Evolutionary conservation across 495 filamentous ascomycete species (phyloP), one percentile per base, ranked within the genome.

Genomic region (Cairneyella variabilis): DNA sequence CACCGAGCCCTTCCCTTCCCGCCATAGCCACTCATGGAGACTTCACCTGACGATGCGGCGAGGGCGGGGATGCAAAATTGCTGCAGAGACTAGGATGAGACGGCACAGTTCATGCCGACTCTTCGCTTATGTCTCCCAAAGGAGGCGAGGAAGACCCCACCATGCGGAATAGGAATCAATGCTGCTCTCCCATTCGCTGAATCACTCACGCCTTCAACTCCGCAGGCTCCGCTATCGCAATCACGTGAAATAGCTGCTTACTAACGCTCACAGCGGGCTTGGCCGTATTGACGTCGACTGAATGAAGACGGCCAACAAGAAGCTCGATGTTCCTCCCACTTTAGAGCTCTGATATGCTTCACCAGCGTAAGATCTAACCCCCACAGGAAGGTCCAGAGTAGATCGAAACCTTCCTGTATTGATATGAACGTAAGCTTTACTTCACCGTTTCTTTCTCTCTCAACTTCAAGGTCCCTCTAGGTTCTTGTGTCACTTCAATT

Each of bases 61-160:
- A 32, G 43, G 43, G 43, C 43, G 28, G 43, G 43, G 43, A 26
- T 26, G 43, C 43, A 25, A 46, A 26, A 7, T 26, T 26, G 43
- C 43, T 5, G 43, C 4, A 46, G 27, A 46, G 17, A 17, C 48
- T 14, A 41, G 48, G 48, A 28, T 51, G 3, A 17, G 12, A 36
- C 20, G 34, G 48, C 20, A 32, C 18, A 26, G 34, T n/a, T 41
- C 36, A 38, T 28, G 21, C 46, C 48, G 48, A 14, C 14, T 32
- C 14, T 14, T 32, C 28, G 28, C 14, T 32, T 32, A 32, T 32
- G 14, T 32, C 7, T 14, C 28, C 28, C 28, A 14, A 32, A 7
- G 28, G 14, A 6, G 14, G 6, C 28, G 28, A 7, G 14, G 7
- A 32, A 32, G 28, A 7, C 6, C 28, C 7, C 6, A 32, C 7